These are phyloP conservation scores for Aspergillus luchuensis DNA, from an alignment of 2,329 filamentous ascomycete genomes.

Conservation along the genomic window DNA sequence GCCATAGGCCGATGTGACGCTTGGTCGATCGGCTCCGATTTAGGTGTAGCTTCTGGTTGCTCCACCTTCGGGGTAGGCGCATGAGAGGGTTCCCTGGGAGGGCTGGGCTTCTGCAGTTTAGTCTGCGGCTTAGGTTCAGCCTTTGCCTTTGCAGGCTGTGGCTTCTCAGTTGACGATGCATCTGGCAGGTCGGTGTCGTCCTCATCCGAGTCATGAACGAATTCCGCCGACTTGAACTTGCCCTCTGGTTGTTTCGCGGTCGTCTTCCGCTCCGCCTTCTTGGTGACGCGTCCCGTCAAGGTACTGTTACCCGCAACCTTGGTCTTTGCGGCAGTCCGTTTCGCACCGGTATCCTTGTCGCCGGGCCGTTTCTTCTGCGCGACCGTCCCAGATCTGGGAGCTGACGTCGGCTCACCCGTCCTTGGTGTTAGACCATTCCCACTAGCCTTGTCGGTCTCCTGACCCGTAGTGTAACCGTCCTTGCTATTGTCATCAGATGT, in stretches of 20 bases:
- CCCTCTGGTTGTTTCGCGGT: constrained; percentile 42
- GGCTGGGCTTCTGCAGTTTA: constrained; percentile 24
- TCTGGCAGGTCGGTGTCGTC: constrained; percentile 49
- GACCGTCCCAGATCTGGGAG: constrained; percentile 29
- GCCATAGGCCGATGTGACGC: constrained; percentile 34
- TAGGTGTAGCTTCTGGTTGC: constrained; percentile 27
- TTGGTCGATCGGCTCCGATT: constrained; percentile 27
- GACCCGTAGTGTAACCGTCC: constrained; percentile 37
- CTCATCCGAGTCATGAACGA: constrained; percentile 56
- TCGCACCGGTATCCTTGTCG: constrained; percentile 47
- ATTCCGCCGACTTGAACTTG: constrained; percentile 57
- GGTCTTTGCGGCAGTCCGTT: constrained; percentile 46
- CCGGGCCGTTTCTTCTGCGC: constrained; percentile 41
- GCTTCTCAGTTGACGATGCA: constrained; percentile 26
- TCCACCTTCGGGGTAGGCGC: constrained; percentile 29
- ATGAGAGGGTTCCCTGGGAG: constrained; percentile 22
- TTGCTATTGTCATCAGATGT: constrained; percentile 39
- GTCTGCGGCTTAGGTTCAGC: constrained; percentile 21
- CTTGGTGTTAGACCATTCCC: constrained; percentile 31
- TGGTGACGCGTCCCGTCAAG: constrained; percentile 45
- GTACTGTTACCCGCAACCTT: constrained; percentile 55
- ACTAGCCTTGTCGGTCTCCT: constrained; percentile 41
- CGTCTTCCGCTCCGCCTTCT: constrained; percentile 48
- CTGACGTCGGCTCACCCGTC: constrained; percentile 26
- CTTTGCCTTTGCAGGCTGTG: constrained; percentile 20